phyloP scores from a whole-genome alignment of 257 asterid genomes.

The Apocynum venetum region DNA sequence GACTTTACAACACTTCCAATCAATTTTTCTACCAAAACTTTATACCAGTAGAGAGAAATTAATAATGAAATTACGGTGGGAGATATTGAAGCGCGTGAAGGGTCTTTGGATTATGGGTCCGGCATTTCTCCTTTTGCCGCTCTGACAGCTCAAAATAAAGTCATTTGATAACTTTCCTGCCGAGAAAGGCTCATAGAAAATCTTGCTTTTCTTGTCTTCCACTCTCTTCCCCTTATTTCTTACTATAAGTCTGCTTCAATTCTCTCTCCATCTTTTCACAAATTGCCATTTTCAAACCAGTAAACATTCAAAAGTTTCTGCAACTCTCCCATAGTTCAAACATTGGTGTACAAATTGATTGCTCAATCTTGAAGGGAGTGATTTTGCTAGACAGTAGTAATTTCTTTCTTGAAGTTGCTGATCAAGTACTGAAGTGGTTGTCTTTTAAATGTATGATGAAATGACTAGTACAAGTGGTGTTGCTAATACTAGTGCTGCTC shows the following conservation, averaged over 20 bases:
- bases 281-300: not conserved
- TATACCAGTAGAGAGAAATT: not conserved
- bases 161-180: slow-evolving; percentile 18
- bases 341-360: not conserved
- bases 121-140: slow-evolving; percentile 17
- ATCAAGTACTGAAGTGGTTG: not conserved
- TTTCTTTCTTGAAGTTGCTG: not conserved
- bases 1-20: no score
- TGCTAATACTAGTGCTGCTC: slow-evolving; percentile 8
- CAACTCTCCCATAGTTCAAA: not conserved
- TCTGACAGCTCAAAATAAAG: slow-evolving; percentile 36
- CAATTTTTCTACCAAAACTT: no score
- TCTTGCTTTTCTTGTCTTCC: slow-evolving; percentile 19
- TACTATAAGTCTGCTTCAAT: not conserved
- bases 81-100: slow-evolving; percentile 1
- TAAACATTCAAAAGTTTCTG: not conserved
- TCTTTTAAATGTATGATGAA: not conserved
- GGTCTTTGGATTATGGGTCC: slow-evolving; percentile 1
- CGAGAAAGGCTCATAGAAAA: slow-evolving; percentile 19
- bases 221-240: not conserved
- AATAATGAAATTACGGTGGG: not conserved
- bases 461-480: slow-evolving; percentile 15
- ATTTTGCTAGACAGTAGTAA: not conserved
- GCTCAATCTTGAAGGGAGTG: not conserved
- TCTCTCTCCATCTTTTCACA: slow-evolving; percentile 1